Evolutionary conservation across 371 early-diverging fungal genomes (phyloP).

Genomic region (Mortierella sp.): DNA sequence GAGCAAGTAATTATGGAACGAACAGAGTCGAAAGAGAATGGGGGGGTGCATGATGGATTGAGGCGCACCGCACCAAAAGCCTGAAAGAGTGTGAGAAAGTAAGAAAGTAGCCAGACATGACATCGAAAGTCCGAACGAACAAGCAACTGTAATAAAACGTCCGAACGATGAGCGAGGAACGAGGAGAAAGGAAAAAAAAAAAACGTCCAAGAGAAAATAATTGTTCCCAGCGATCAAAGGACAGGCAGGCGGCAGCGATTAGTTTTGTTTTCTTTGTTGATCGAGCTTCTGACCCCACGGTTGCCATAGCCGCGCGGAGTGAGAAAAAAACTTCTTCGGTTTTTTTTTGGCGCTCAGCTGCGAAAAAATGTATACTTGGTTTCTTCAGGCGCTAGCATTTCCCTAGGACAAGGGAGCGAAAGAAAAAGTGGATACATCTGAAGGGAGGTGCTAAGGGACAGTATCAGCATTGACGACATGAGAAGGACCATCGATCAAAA

Average conservation of each 20-base stretch:
- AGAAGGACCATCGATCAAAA: too few species aligned
- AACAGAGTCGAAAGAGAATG: too few species aligned
- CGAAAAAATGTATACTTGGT: too few species aligned
- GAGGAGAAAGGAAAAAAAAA: neutral
- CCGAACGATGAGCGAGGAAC: neutral
- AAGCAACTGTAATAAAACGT: neutral
- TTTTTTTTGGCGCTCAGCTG: constrained; percentile 6
- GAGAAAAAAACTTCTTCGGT: neutral
- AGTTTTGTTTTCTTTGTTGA: neutral
- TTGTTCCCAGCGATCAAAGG: neutral
- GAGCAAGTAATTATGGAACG: neutral
- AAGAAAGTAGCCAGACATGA: neutral
- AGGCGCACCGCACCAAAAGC: too few species aligned
- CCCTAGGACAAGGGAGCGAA: too few species aligned
- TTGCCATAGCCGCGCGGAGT: neutral
- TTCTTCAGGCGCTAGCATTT: too few species aligned
- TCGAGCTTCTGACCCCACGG: neutral
- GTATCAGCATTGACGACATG: too few species aligned
- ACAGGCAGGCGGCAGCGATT: neutral
- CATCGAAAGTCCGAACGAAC: neutral
- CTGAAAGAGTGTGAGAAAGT: neutral
- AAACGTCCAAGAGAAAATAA: neutral
- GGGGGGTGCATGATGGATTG: too few species aligned
- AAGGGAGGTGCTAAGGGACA: too few species aligned
- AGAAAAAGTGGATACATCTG: too few species aligned